These are phyloP conservation scores for Salinomyces thailandicus DNA, from an alignment of 2,329 filamentous ascomycete species.

Conservation along the genomic window DNA sequence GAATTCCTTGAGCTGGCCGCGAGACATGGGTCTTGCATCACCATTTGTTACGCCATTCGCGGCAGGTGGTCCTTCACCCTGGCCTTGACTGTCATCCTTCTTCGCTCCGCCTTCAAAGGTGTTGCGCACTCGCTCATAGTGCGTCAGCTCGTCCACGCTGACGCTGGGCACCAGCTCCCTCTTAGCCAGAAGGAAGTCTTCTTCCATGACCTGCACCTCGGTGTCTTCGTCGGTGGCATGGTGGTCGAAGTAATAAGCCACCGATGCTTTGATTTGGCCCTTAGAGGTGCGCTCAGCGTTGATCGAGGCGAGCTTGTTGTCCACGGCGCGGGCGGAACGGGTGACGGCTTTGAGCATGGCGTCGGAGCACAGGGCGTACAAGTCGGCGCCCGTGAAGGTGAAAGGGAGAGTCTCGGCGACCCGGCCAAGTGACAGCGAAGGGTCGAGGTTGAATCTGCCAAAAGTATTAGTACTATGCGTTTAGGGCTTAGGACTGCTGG, in stretches of 20 bases:
- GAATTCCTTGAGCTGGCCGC: conserved; percentile 1
- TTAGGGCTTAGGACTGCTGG: too few relatives aligned
- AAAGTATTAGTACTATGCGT: background rate
- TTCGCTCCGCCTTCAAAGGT: conserved; percentile 62
- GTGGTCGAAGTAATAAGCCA: conserved; percentile 94
- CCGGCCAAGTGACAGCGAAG: conserved; percentile 61
- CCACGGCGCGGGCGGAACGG: conserved; percentile 71
- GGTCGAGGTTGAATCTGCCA: conserved; percentile 69
- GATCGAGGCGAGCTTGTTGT: conserved; percentile 66
- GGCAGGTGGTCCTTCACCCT: background rate
- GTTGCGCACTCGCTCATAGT: conserved; percentile 76
- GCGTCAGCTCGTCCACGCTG: conserved; percentile 78
- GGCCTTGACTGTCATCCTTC: conserved; percentile 20
- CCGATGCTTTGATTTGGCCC: conserved; percentile 47
- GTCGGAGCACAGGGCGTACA: conserved; percentile 94
- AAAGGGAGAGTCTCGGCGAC: conserved; percentile 75
- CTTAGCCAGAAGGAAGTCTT: conserved; percentile 75
- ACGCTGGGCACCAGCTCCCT: conserved; percentile 86
- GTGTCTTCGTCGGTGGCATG: conserved; percentile 72
- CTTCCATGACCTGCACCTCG: conserved; percentile 75
- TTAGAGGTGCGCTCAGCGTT: conserved; percentile 37
- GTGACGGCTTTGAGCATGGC: conserved; percentile 99
- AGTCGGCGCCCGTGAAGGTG: conserved; percentile 93
- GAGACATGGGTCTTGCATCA: background rate
- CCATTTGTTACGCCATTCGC: background rate